Evolutionary conservation across 352 stramenopile genomes (phyloP).

Genomic region (Phytophthora boehmeriae): DNA sequence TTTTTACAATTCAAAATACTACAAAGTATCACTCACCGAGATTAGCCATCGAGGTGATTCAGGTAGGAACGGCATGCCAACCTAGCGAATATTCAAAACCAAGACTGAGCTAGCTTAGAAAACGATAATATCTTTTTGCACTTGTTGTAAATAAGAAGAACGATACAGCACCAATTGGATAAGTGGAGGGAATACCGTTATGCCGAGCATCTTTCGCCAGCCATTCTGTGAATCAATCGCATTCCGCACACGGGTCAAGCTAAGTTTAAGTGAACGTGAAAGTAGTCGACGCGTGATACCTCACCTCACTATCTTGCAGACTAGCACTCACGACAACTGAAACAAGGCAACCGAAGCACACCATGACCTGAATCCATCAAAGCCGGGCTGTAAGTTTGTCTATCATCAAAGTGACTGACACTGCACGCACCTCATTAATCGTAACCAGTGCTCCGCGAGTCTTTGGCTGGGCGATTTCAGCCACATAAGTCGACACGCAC

Average conservation of each 20-base stretch:
- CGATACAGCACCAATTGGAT: slow-evolving; percentile 54
- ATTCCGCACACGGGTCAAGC: neutral
- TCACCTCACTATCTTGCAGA: slow-evolving; percentile 42
- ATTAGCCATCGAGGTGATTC: slow-evolving; percentile 76
- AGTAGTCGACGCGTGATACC: neutral
- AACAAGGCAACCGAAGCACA: slow-evolving; percentile 72
- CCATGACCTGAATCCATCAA: slow-evolving; percentile 54
- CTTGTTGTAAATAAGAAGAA: neutral
- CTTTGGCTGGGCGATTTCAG: slow-evolving; percentile 68
- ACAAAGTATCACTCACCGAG: slow-evolving; percentile 30
- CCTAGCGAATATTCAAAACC: slow-evolving; percentile 23
- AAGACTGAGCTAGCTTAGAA: neutral
- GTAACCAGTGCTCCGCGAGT: slow-evolving; percentile 61
- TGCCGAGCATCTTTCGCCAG: slow-evolving; percentile 68
- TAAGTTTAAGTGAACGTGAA: neutral
- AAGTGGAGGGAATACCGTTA: slow-evolving; percentile 67
- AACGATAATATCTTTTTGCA: neutral
- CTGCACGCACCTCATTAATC: slow-evolving; percentile 56
- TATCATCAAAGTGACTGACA: neutral
- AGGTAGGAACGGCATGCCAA: slow-evolving; percentile 70
- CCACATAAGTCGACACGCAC: slow-evolving; percentile 69
- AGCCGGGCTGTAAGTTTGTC: too few relatives aligned
- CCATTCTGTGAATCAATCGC: slow-evolving; percentile 32
- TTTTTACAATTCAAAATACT: neutral
- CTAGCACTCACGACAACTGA: slow-evolving; percentile 59